These are phyloP conservation scores for Trichoderma atrobrunneum DNA, from an alignment of 2,329 filamentous ascomycete genomes.

Conservation along the genomic window DNA sequence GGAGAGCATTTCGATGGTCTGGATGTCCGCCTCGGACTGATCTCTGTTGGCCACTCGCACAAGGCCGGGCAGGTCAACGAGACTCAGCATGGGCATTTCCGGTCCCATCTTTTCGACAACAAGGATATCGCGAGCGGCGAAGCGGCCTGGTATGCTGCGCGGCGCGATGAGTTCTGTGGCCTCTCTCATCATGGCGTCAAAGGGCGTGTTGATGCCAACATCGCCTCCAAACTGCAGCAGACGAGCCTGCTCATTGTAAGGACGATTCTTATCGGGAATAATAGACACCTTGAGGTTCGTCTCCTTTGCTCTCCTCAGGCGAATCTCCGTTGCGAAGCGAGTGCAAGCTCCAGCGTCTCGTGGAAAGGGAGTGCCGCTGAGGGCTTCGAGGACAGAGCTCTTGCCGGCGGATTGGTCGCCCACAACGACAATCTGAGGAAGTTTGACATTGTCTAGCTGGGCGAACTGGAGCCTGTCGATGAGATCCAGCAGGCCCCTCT, in stretches of 20 bases:
- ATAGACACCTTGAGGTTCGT: constrained; percentile 49
- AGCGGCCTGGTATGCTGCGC: constrained; percentile 49
- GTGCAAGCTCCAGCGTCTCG: constrained; percentile 60
- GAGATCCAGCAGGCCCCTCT: constrained; percentile 55
- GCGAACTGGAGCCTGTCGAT: constrained; percentile 55
- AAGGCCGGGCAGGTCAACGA: constrained; percentile 61
- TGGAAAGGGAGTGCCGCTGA: constrained; percentile 61
- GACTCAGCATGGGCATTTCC: constrained; percentile 56
- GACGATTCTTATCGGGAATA: constrained; percentile 51
- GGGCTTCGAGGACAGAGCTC: constrained; percentile 61
- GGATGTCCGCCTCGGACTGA: constrained; percentile 52
- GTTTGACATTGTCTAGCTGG: constrained; percentile 50
- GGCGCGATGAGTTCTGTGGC: constrained; percentile 51
- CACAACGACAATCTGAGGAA: constrained; percentile 62
- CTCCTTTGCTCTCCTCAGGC: constrained; percentile 49
- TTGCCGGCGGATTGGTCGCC: constrained; percentile 65
- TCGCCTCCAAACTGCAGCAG: constrained; percentile 49
- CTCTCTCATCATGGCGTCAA: constrained; percentile 50
- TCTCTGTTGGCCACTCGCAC: constrained; percentile 53
- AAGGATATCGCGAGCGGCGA: constrained; percentile 52
- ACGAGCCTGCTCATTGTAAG: constrained; percentile 45
- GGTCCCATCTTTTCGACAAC: constrained; percentile 59
- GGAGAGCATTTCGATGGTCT: constrained; percentile 50
- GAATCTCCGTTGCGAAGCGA: constrained; percentile 58
- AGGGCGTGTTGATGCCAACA: constrained; percentile 44